A percentile compares a stretch with the other conserved stretches of the same genome.
Conservation (phyloP, 2,329 filamentous ascomycete species). For the Paraconiothyrium sp. region DNA sequence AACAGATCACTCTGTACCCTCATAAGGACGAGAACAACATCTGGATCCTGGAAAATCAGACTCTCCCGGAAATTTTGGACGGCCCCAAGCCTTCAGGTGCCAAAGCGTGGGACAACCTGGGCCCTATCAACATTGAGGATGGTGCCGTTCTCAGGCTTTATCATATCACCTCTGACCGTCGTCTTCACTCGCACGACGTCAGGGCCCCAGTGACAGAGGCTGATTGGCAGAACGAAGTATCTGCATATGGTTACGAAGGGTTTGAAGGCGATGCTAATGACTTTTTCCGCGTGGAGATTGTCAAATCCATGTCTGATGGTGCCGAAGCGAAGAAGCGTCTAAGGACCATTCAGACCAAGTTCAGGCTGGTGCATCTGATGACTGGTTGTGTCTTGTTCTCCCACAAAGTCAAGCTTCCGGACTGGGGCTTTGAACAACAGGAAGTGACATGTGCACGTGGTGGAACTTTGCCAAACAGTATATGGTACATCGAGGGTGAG, state of each 20-base stretch:
- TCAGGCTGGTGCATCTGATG: constrained; percentile 95
- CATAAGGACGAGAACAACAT: constrained; percentile 99
- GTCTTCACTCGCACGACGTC: constrained; percentile 95
- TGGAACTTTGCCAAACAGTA: constrained; percentile 91
- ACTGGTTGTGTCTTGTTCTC: constrained; percentile 96
- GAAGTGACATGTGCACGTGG: constrained; percentile 97
- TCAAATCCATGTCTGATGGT: constrained; percentile 86
- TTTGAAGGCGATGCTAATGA: constrained; percentile 98
- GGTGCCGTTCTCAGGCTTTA: constrained; percentile 84
- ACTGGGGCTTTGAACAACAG: constrained; percentile 98
- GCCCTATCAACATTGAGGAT: constrained; percentile 77
- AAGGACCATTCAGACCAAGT: constrained; percentile 95
- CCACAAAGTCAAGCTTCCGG: constrained; percentile 97
- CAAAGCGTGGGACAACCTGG: constrained; percentile 80
- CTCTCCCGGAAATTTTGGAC: constrained; percentile 81
- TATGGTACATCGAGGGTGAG: constrained; percentile 88
- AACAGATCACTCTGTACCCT: constrained; percentile 97
- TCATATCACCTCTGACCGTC: constrained; percentile 82
- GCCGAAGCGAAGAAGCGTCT: constrained; percentile 82
- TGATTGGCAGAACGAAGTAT: constrained; percentile 93
- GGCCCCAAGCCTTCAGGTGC: constrained; percentile 83
- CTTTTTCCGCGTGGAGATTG: constrained; percentile 91
- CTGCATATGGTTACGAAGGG: constrained; percentile 95
- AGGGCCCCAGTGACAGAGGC: constrained; percentile 62
- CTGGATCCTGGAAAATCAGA: constrained; percentile 95